These are phyloP conservation scores for Lippia alba DNA, from an alignment of 305 asterid species.

Conservation along the genomic window DNA sequence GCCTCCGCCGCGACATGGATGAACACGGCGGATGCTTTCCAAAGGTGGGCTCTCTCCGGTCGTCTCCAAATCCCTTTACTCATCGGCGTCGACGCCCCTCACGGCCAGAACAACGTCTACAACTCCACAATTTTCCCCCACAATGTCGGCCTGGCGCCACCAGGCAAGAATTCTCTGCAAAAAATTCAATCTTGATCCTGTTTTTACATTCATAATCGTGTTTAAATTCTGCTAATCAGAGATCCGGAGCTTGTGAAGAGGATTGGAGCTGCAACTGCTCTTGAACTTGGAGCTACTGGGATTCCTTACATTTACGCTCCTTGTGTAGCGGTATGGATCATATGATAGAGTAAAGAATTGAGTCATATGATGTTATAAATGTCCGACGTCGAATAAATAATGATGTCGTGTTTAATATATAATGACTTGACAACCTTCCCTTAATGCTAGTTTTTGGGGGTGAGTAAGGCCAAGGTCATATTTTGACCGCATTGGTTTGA, in stretches of 20 bases:
- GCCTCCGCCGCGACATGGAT: slow-evolving; percentile 49
- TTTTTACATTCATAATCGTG: too few relatives aligned
- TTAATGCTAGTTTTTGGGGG: too few relatives aligned
- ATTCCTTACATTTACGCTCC: slow-evolving; percentile 46
- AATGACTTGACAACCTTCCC: too few relatives aligned
- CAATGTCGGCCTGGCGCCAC: slow-evolving; percentile 69
- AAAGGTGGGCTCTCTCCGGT: slow-evolving; percentile 42
- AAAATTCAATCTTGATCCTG: neutral
- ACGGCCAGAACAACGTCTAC: slow-evolving; percentile 57
- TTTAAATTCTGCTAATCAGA: slow-evolving; percentile 33
- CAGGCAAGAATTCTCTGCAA: slow-evolving; percentile 40
- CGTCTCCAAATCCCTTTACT: slow-evolving; percentile 53
- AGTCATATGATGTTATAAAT: too few relatives aligned
- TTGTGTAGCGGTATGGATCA: slow-evolving; percentile 40
- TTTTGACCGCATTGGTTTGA: too few relatives aligned
- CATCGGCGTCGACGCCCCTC: slow-evolving; percentile 53
- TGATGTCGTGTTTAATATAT: too few relatives aligned
- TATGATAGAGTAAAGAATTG: too few relatives aligned
- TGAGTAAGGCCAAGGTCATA: too few relatives aligned
- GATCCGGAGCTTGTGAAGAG: slow-evolving; percentile 46
- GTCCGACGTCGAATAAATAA: too few relatives aligned
- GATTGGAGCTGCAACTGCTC: slow-evolving; percentile 51
- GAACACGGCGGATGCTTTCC: slow-evolving; percentile 49
- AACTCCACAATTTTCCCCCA: slow-evolving; percentile 66
- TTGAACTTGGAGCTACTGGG: slow-evolving; percentile 47